Percentiles rank a stretch among this genome's conserved stretches.
Evolutionary conservation across 78 protist species (phyloP).

Genomic region (Pelomyxa schiedti): DNA sequence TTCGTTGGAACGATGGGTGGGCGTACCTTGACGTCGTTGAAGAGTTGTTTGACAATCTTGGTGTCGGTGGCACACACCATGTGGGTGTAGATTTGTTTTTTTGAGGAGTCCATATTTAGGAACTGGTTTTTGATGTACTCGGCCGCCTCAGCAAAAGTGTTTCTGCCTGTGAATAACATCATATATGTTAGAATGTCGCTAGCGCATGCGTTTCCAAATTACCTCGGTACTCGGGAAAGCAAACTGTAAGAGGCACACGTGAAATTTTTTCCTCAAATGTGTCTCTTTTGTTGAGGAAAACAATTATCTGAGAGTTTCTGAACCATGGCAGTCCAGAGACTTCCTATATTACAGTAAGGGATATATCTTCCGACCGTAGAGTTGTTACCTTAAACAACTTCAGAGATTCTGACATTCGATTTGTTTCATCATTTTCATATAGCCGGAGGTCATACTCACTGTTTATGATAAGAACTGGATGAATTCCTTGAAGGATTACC

Average conservation of each 20-base stretch:
- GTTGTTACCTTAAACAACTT: constrained; percentile 73
- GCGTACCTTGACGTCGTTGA: constrained; percentile 65
- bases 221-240: constrained; percentile 52
- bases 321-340: too few relatives aligned
- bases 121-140: constrained; percentile 47
- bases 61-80: constrained; percentile 79
- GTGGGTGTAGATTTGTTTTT: constrained; percentile 54
- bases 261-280: constrained; percentile 65
- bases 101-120: constrained; percentile 34
- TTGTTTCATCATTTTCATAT: constrained; percentile 66
- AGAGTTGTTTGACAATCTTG: constrained; percentile 47
- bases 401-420: constrained; percentile 86
- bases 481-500: too few relatives aligned
- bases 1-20: too few relatives aligned
- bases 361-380: too few relatives aligned
- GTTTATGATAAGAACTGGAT: too few relatives aligned
- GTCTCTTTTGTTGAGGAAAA: constrained; percentile 80
- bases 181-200: too few relatives aligned
- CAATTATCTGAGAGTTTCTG: constrained; percentile 73
- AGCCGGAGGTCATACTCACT: constrained; percentile 75
- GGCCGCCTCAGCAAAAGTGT: constrained; percentile 38
- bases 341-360: constrained; percentile 60
- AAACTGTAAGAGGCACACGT: constrained; percentile 44
- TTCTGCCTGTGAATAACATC: constrained; percentile 61
- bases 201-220: too few relatives aligned